Evolutionary conservation across 768 basidiomycete species (phyloP), one percentile per base, ranked within the genome.

Genomic region (Pisolithus microcarpus): DNA sequence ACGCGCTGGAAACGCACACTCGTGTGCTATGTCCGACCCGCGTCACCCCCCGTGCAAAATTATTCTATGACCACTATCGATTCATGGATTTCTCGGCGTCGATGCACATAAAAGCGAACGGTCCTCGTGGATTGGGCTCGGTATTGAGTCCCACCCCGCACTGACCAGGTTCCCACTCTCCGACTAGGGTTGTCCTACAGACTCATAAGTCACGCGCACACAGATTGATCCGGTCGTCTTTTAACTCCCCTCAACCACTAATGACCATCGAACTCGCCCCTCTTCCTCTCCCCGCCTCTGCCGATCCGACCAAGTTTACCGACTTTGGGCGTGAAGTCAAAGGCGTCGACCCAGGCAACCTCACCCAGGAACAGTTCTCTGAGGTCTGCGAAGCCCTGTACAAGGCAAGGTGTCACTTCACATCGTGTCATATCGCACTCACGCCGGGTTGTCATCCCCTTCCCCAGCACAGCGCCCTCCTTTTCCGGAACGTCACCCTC

Each of bases 261-360:
- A 90, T 89, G 87, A 73, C 82, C 44, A 82, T 91, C 58, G 73
- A 85, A 69, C 67, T 85, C 21, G 47, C 68, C 23, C 79, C 87
- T 48, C 69, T 93, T 6, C 79, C 87, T 7, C 72, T 89, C 3
- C 87, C 91, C 16, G 66, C 79, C n/a, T 79, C 82, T 28, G 85
- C 84, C 10, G 82, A 91, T 62, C 63, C 81, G 5, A 68, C 77
- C 37, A 78, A 79, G 65, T 85, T 92, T 63, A 59, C 67, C 36
- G 71, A 81, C 51, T 91, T 93, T 66, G 91, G 91, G 2, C 74
- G 84, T 28, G 76, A 87, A 62, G 88, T 93, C 38, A 79, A 77
- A 57, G 87, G 86, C 10, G 73, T 87, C 44, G 69, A 86, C 59
- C 89, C 87, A 0, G 84, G 77, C 0, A 70, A 70, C 10, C 72